Percentiles rank a stretch among this genome's conserved stretches.
These are phyloP conservation scores for Dunaliella primolecta DNA, from an alignment of 139 green algal species.

Conservation along the genomic window DNA sequence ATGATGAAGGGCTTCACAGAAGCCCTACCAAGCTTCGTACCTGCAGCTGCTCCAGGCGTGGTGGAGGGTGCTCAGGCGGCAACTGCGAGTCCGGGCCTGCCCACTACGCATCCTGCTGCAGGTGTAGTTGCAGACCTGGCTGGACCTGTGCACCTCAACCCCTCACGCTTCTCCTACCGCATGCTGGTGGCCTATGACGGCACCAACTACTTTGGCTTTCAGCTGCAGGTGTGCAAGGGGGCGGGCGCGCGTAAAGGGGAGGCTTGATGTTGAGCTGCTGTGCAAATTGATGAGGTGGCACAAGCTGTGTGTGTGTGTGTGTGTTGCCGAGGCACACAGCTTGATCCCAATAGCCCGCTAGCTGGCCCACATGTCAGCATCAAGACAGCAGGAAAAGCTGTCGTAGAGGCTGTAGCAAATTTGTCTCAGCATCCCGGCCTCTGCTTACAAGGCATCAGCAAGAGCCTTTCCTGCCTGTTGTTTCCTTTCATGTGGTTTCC, in stretches of 20 bases:
- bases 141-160: not conserved
- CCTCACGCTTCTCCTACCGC: slow-evolving; percentile 19
- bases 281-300: too few species aligned
- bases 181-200: slow-evolving; percentile 49
- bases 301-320: not conserved
- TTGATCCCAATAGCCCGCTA: too few species aligned
- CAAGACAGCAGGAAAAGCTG: too few species aligned
- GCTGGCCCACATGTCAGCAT: too few species aligned
- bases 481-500: too few species aligned
- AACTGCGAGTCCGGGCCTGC: not conserved
- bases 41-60: too few species aligned
- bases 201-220: slow-evolving; percentile 43
- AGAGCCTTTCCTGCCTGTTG: not conserved
- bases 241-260: not conserved
- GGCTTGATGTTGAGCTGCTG: too few species aligned
- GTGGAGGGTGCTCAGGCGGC: not conserved
- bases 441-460: not conserved
- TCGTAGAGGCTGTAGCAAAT: too few species aligned
- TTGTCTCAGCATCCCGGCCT: too few species aligned
- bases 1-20: too few species aligned
- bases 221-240: slow-evolving; percentile 27
- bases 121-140: not conserved
- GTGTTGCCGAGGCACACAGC: not conserved
- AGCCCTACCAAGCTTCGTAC: not conserved
- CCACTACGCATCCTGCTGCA: not conserved